These are phyloP conservation scores for Penicillium atrosanguineum DNA, from an alignment of 495 filamentous ascomycete genomes.

Conservation along the genomic window DNA sequence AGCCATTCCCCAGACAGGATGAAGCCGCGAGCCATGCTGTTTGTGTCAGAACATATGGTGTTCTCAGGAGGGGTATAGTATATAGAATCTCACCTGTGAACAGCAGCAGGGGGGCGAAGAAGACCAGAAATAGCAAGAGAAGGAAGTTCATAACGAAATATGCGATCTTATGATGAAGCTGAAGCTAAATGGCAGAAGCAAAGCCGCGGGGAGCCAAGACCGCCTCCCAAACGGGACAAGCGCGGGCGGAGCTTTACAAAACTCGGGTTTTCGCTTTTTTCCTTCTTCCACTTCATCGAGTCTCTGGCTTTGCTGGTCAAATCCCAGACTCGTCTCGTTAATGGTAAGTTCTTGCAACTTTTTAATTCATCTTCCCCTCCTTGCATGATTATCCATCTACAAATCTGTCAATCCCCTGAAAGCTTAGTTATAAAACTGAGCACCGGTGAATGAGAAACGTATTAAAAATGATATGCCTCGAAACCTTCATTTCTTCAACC, in stretches of 20 bases:
- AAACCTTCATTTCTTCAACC: constrained; percentile 4
- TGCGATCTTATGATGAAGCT: neutral
- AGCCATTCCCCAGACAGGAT: constrained; percentile 56
- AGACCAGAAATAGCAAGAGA: constrained; percentile 47
- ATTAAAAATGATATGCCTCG: constrained; percentile 39
- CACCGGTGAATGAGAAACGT: constrained; percentile 52
- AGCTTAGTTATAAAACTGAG: constrained; percentile 40
- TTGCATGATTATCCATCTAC: constrained; percentile 71
- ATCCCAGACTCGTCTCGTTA: constrained; percentile 20
- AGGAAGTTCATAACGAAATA: constrained; percentile 46
- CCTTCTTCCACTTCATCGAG: constrained; percentile 11
- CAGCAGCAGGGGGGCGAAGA: constrained; percentile 46
- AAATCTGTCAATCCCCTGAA: constrained; percentile 94
- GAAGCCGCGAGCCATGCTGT: constrained; percentile 56
- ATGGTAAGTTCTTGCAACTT: constrained; percentile 34
- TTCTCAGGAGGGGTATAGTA: neutral
- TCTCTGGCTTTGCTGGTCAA: constrained; percentile 40
- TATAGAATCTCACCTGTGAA: constrained; percentile 41
- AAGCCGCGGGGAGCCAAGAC: constrained; percentile 8
- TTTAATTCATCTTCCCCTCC: constrained; percentile 8
- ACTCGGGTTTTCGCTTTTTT: constrained; percentile 18
- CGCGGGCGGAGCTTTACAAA: constrained; percentile 21
- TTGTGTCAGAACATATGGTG: constrained; percentile 19
- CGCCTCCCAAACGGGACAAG: constrained; percentile 30
- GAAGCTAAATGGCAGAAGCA: neutral